Evolutionary conservation across 225 moss, liverwort and hornwort species (phyloP), one percentile per base, ranked within the genome.

Genomic region (Antitrichia curtipendula): DNA sequence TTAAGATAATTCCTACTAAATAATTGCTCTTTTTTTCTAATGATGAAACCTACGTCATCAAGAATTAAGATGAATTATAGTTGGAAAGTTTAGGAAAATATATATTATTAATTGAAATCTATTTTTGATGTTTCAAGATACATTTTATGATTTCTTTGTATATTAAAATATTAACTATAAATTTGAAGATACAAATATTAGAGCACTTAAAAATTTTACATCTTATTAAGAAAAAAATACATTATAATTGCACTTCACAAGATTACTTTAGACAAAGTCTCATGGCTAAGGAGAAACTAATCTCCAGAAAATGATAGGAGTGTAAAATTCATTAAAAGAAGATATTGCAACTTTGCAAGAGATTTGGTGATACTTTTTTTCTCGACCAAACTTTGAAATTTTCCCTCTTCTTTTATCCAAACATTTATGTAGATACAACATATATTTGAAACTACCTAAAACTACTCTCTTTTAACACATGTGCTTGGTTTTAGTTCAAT

Each of bases 11-110:
- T 58, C 90, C 92, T 69, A 97, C 94, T 62, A 96, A 85, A 52
- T 89, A 88, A 82, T 95, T 96, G 70, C 89, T 93, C 80, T 95
- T 94, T 62, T 89, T 94, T 81, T 99, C 97, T 50, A 99, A 88
- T 28, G 92, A 89, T 70, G 98, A 97, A n/a, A 97, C 87, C 98
- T 99, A 52, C 40, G 60, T 17, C 10, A 31, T 16, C 1, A 16
- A 70, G 2, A 59, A 49, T 23, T 1, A 14, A 12, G 6, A 12
- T 22, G 3, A 47, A 8, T 29, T 25, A 16, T 56, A 25, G 2
- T 9, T 5, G 9, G 7, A 1, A 10, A 41, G 3, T 10, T 32
- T 5, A 4, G 24, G 19, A 10, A 15, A 3, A 12, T 27, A 20
- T 16, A 45, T 29, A 16, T 52, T 5, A 38, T 5, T 43, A 16